Evolutionary conservation across 345 rosid species (phyloP).

Genomic region (Ricinus communis): DNA sequence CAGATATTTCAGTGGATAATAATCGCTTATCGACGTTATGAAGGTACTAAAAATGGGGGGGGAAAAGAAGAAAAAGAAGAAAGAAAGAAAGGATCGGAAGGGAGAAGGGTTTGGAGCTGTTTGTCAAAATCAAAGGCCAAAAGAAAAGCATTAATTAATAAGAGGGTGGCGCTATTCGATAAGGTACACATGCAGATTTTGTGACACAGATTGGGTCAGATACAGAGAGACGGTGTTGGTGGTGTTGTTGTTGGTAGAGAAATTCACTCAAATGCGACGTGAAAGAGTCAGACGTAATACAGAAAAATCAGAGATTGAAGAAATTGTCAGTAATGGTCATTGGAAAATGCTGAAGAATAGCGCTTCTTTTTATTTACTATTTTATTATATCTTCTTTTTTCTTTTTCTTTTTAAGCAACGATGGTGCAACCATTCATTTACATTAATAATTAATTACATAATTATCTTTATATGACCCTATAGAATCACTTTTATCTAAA

Average conservation of each 20-base stretch:
- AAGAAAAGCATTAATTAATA: background rate
- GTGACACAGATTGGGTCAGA: conserved; percentile 33
- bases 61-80: background rate
- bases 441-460: too few species aligned
- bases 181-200: conserved; percentile 45
- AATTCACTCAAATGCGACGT: conserved; percentile 28
- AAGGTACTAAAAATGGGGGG: too few species aligned
- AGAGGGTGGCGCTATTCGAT: conserved; percentile 21
- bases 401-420: too few species aligned
- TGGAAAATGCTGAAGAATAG: conserved; percentile 42
- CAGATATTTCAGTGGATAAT: too few species aligned
- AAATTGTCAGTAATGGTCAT: conserved; percentile 42
- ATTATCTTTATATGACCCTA: too few species aligned
- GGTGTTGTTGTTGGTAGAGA: conserved; percentile 14
- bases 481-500: too few species aligned
- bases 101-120: background rate
- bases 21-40: too few species aligned
- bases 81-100: background rate
- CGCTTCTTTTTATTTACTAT: background rate
- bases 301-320: conserved; percentile 19
- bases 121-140: background rate
- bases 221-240: conserved; percentile 4
- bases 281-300: conserved; percentile 32
- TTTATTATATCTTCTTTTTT: too few species aligned
- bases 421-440: too few species aligned